Percentiles rank a stretch among this genome's conserved stretches.
phyloP scores from a whole-genome alignment of 2,329 filamentous ascomycete genomes.

The Monosporascus cannonballus region DNA sequence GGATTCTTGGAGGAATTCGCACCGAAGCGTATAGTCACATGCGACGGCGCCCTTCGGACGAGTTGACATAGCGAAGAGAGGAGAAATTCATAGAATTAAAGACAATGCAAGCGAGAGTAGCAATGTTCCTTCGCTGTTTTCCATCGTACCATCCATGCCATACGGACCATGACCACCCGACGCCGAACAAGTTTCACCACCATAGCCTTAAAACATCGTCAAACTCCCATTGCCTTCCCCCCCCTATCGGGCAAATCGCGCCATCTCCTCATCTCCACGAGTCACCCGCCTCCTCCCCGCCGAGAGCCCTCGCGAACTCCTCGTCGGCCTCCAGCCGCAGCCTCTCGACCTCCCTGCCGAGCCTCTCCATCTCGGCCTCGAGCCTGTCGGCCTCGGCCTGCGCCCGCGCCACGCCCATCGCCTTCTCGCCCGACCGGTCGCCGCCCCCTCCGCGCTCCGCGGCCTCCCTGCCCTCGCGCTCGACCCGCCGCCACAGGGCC shows the following conservation, averaged over 20 bases:
- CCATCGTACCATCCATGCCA: too few species aligned
- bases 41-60: too few species aligned
- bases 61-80: too few species aligned
- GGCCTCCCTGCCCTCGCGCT: slow-evolving; percentile 7
- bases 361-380: slow-evolving; percentile 24
- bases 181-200: too few species aligned
- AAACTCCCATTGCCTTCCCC: neutral
- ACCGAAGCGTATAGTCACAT: too few species aligned
- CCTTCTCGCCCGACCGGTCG: slow-evolving; percentile 1
- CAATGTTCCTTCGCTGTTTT: too few species aligned
- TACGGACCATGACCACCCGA: too few species aligned
- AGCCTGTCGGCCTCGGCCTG: slow-evolving; percentile 19
- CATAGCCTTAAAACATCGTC: too few species aligned
- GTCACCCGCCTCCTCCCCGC: slow-evolving; percentile 17
- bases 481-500: slow-evolving; percentile 8
- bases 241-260: neutral
- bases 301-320: slow-evolving; percentile 39
- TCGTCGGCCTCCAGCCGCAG: slow-evolving; percentile 41
- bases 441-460: slow-evolving; percentile 5
- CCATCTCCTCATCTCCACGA: neutral
- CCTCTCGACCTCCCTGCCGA: slow-evolving; percentile 18
- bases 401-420: neutral
- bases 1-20: too few species aligned
- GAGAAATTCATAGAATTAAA: too few species aligned
- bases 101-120: too few species aligned